Conservation (phyloP, 2,329 filamentous ascomycete genomes). For the Fusarium drepaniforme region DNA sequence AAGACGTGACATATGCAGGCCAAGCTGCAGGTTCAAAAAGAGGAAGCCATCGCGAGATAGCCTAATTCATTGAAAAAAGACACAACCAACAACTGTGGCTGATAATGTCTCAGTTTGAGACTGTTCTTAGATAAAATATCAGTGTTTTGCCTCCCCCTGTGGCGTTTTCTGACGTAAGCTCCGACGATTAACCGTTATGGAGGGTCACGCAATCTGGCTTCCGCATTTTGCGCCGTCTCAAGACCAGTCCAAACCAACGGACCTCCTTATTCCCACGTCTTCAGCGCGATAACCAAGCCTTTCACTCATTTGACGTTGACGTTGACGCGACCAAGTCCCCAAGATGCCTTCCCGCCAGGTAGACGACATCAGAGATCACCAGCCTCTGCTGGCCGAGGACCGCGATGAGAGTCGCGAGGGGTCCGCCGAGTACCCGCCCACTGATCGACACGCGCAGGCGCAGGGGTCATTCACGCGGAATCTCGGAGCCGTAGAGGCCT, state of each 20-base stretch:
- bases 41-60: neutral
- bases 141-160: neutral
- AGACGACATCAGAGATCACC: constrained; percentile 16
- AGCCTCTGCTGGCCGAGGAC: constrained; percentile 34
- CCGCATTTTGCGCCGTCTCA: neutral
- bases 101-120: neutral
- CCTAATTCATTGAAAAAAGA: neutral
- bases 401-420: constrained; percentile 9
- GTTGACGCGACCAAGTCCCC: neutral
- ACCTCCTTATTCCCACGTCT: neutral
- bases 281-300: neutral
- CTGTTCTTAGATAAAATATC: neutral
- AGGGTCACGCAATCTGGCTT: neutral
- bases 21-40: neutral
- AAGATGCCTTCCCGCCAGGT: constrained; percentile 27
- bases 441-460: constrained; percentile 5
- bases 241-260: neutral
- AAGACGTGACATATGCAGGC: neutral
- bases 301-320: neutral
- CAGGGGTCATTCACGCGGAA: constrained; percentile 54
- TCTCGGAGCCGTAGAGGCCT: constrained; percentile 62
- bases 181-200: constrained; percentile 38
- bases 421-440: neutral
- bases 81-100: neutral
- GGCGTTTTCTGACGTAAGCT: neutral